Evolutionary conservation across 345 rosid species (phyloP), one percentile per base, ranked within the genome.

Genomic region (Euclidium syriacum): DNA sequence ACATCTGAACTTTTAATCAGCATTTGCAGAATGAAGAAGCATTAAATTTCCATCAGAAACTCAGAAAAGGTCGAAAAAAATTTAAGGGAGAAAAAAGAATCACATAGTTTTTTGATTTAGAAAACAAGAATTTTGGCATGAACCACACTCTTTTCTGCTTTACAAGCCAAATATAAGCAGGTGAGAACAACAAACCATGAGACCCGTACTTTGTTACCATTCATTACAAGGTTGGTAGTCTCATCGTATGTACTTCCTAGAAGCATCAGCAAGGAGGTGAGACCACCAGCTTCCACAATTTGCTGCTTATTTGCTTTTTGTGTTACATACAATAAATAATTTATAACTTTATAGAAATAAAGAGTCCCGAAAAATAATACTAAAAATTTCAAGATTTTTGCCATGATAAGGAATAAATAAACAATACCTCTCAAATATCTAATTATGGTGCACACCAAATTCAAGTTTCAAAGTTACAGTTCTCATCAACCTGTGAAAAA

Each of bases 201-300:
- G n/a, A n/a, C n/a, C n/a, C n/a, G n/a, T n/a, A 17, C 16, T 3
- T 30, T 40, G n/a, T 70, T 62, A 95, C 99, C 99, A 54, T 85
- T 95, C 99, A 95, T 95, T n/a, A 98, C 98, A 56, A 95, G 95
- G 77, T 95, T 95, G 54, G 99, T 76, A 42, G 84, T 88, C 71
- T 95, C 99, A 81, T 95, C 95, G 65, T 86, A 81, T 17, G 94
- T 83, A 75, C 77, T 85, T 77, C 82, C 81, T 30, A 95, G 83
- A 70, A 95, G 95, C 78, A 68, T 79, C 62, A 95, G 64, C 74
- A 95, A 75, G 43, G 98, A 86, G 3, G 79, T 75, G 12, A 95
- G 90, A 64, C 99, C 99, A 33, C 99, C 99, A 42, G 98, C 98
- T 80, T 90, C 94, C 58, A 95, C 99, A 56, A 95, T 95, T 86